Conservation (phyloP, 257 asterid species). For the Fraxinus pennsylvanica region DNA sequence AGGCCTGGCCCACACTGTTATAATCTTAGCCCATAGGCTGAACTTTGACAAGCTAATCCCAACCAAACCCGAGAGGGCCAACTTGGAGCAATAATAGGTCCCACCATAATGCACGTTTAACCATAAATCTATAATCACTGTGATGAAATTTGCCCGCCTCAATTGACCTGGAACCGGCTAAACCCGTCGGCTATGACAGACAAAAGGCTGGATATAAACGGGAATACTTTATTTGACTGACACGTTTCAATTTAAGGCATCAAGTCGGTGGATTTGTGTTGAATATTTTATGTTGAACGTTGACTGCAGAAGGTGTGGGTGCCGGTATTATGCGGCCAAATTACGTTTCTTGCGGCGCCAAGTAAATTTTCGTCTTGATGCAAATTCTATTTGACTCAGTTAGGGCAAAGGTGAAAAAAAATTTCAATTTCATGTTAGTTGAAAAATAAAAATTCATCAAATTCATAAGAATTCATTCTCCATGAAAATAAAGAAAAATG, state of each 20-base stretch:
- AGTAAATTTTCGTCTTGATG: neutral
- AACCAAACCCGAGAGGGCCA: neutral
- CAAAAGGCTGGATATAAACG: slow-evolving; percentile 13
- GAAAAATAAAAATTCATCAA: too few relatives aligned
- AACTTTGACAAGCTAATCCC: neutral
- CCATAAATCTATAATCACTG: neutral
- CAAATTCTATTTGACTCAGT: too few relatives aligned
- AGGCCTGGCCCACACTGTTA: neutral
- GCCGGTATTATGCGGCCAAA: neutral
- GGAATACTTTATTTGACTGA: neutral
- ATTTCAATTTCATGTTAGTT: too few relatives aligned
- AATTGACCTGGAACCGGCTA: neutral
- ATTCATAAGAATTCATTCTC: too few relatives aligned
- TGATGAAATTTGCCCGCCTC: slow-evolving; percentile 13
- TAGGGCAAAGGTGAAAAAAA: too few relatives aligned
- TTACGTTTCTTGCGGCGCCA: neutral
- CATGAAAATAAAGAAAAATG: too few relatives aligned
- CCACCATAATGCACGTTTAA: neutral
- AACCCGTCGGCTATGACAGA: neutral
- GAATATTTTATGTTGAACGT: neutral
- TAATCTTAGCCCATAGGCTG: neutral
- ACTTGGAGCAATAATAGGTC: neutral
- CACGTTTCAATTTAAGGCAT: neutral
- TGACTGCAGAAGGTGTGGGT: neutral
- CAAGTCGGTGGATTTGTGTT: neutral